Base-by-base conservation (phyloP, 768 basidiomycete species). In the Mycena sanguinolenta region DNA sequence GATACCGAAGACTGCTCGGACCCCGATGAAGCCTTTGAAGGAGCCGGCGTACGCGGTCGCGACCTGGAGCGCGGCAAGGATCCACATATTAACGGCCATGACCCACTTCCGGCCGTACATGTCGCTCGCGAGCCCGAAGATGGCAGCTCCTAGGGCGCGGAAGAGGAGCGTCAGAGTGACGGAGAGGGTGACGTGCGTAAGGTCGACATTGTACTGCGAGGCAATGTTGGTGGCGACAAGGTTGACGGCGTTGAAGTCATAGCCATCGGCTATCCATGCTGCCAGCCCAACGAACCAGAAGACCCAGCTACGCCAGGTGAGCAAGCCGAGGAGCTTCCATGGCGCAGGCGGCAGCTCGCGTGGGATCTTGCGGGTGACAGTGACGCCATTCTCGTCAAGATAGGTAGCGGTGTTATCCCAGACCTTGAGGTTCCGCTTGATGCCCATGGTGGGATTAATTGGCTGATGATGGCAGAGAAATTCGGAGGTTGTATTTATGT, bases 91-190 rank as follows among this genome's bases (percentile, higher is more conserved):
- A 54, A 32, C 52, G 12, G 52, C 28, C 52, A 54, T 54, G 17
- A 54, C 52, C 52, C 28, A 52, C 52, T 54, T 54, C 52, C 52
- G 52, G 52, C 52, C 52, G 28, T 54, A 54, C 52, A 54, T 54
- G 52, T 54, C 52, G 52, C 52, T 54, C 52, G 52, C 52, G 52
- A 32, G 52, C 28, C 52, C 28, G 30, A 52, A 52, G 50, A 52
- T 52, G 25, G 50, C 14, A 27, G 50, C 50, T 23, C 50, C 50
- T 27, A 52, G 25, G 50, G 50, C 50, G 27, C 50, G 50, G 50
- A 52, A 52, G 50, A 52, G 50, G 50, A 52, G 50, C 23, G 50
- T 52, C 50, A 52, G 50, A 10, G 50, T 52, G 27, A 52, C 27
- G 27, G 50, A 52, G 50, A 52, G 50, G 25, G 50, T 52, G 27